These are phyloP conservation scores for Sanghuangporus sanghuang DNA, from an alignment of 1,284 basidiomycete genomes.

Conservation along the genomic window DNA sequence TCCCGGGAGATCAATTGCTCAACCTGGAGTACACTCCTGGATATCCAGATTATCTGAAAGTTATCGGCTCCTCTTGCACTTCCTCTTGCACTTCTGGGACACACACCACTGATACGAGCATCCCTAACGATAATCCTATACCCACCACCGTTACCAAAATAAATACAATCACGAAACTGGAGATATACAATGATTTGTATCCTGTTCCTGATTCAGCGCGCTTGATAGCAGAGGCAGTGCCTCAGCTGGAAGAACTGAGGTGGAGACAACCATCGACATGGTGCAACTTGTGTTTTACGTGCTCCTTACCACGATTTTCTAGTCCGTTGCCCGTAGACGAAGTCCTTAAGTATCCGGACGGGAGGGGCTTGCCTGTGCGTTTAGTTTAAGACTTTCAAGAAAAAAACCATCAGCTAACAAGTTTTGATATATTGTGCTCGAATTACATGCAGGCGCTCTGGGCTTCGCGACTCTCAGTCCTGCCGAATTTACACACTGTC, in stretches of 20 bases:
- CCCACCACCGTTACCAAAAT: neutral
- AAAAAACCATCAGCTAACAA: neutral
- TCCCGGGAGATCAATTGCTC: neutral
- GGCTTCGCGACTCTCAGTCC: constrained; percentile 16
- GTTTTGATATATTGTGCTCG: neutral
- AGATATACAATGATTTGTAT: neutral
- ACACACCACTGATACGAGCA: no score
- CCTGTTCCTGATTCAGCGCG: constrained; percentile 6
- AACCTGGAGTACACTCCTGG: neutral
- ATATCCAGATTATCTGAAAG: neutral
- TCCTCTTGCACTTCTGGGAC: neutral
- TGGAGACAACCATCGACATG: constrained; percentile 20
- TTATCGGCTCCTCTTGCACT: neutral
- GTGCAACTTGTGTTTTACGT: constrained; percentile 25
- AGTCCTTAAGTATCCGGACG: constrained; percentile 20
- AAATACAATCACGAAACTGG: neutral
- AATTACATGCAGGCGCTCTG: constrained; percentile 20
- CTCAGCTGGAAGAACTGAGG: constrained; percentile 17
- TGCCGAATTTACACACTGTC: constrained; percentile 22
- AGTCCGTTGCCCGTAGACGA: neutral
- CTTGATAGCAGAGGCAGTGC: constrained; percentile 17
- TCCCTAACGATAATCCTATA: neutral
- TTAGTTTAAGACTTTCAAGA: neutral
- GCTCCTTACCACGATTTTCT: constrained; percentile 18
- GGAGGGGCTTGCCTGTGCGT: constrained; percentile 24